phyloP scores from a whole-genome alignment of 2,329 filamentous ascomycete species.

The Aciculosporium take region DNA sequence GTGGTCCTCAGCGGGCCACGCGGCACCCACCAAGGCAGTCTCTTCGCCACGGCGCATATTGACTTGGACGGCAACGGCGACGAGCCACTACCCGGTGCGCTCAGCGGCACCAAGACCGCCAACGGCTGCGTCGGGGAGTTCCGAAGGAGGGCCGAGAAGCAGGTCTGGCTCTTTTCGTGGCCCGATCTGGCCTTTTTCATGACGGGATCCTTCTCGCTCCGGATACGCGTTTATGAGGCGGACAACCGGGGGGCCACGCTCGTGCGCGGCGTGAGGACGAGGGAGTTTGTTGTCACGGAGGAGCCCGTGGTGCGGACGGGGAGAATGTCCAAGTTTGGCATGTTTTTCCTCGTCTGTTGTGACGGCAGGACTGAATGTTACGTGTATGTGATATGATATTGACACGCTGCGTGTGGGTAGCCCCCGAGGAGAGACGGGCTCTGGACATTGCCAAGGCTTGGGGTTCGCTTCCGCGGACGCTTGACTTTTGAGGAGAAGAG shows the following conservation, averaged over 20 bases:
- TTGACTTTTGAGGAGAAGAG: neutral
- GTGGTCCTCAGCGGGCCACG: neutral
- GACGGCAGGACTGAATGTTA: too few relatives aligned
- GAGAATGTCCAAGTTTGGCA: neutral
- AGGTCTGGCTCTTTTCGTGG: neutral
- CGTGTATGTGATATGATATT: too few relatives aligned
- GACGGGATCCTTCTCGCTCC: neutral
- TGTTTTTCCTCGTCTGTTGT: too few relatives aligned
- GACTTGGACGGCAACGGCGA: neutral
- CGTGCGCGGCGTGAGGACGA: neutral
- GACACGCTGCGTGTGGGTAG: too few relatives aligned
- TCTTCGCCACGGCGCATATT: neutral
- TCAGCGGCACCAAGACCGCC: neutral
- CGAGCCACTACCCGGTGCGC: neutral
- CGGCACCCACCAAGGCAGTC: neutral
- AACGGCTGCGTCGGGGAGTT: neutral
- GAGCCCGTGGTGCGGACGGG: neutral
- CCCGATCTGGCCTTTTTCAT: neutral
- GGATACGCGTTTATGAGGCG: neutral
- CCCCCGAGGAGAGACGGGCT: neutral
- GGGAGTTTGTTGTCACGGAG: neutral
- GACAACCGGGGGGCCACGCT: neutral
- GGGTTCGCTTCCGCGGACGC: neutral
- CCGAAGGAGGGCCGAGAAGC: neutral
- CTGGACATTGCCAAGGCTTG: neutral